Conservation (phyloP, 331 rosid genomes). For the Rhamnella rubrinervis region DNA sequence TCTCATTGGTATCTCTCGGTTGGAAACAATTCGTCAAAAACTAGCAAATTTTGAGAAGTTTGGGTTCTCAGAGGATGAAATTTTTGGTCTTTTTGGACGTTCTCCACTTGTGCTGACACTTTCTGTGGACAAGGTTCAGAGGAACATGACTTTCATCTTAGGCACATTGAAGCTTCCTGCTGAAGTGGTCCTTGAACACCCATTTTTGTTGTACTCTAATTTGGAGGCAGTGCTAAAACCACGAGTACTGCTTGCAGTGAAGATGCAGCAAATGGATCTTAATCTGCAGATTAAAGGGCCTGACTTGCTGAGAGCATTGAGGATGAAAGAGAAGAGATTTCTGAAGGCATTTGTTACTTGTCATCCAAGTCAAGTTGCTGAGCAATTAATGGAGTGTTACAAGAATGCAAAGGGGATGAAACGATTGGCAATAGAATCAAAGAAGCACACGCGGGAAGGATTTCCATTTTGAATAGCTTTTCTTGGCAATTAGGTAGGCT, state of each 20-base stretch:
- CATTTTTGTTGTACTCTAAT: slow-evolving; percentile 53
- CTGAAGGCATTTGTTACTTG: slow-evolving; percentile 38
- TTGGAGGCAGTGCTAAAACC: slow-evolving; percentile 75
- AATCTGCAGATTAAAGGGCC: slow-evolving; percentile 25
- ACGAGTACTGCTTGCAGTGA: slow-evolving; percentile 47
- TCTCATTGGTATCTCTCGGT: slow-evolving; percentile 62
- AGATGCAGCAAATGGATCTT: slow-evolving; percentile 52
- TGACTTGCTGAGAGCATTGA: slow-evolving; percentile 38
- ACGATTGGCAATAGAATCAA: slow-evolving; percentile 67
- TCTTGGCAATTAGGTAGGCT: background rate
- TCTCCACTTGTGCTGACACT: slow-evolving; percentile 56
- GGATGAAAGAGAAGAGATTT: slow-evolving; percentile 80
- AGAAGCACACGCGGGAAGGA: slow-evolving; percentile 36
- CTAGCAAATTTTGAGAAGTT: slow-evolving; percentile 48
- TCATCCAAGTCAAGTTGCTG: slow-evolving; percentile 53
- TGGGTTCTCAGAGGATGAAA: slow-evolving; percentile 67
- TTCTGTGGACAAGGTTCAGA: slow-evolving; percentile 78
- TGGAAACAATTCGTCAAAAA: slow-evolving; percentile 59
- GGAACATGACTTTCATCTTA: slow-evolving; percentile 78
- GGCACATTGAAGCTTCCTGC: slow-evolving; percentile 64
- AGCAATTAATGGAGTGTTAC: slow-evolving; percentile 56
- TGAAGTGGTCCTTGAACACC: slow-evolving; percentile 39
- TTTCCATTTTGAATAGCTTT: slow-evolving; percentile 41
- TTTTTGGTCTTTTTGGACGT: slow-evolving; percentile 46
- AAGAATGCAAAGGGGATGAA: slow-evolving; percentile 50